These are phyloP conservation scores for Lodderomyces beijingensis DNA, from an alignment of 1,139 yeast species.

Conservation along the genomic window DNA sequence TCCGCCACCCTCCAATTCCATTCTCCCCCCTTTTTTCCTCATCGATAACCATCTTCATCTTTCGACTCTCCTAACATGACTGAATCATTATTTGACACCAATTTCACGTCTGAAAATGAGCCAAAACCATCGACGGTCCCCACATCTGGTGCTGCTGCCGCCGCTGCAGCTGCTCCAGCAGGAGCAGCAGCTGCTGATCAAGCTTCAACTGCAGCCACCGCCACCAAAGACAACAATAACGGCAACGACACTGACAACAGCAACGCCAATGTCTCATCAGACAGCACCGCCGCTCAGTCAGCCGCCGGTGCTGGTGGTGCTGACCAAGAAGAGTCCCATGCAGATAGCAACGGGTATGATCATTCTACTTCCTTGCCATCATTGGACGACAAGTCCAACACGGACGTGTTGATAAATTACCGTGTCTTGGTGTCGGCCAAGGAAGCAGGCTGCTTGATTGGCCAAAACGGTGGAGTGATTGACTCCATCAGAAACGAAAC, in stretches of 20 bases:
- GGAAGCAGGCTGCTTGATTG: slow-evolving; percentile 90
- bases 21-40: too few species aligned
- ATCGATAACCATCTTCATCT: too few species aligned
- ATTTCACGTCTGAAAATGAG: slow-evolving; percentile 25
- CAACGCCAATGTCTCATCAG: slow-evolving; percentile 1
- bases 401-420: slow-evolving; percentile 45
- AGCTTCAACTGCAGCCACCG: background rate
- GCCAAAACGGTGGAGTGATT: slow-evolving; percentile 79
- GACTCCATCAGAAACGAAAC: slow-evolving; percentile 75
- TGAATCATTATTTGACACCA: slow-evolving; percentile 40
- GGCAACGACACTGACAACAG: slow-evolving; percentile 4
- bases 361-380: slow-evolving; percentile 25
- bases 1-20: too few species aligned
- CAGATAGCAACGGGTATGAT: slow-evolving; percentile 6
- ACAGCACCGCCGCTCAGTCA: background rate
- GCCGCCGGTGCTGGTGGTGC: slow-evolving; percentile 1
- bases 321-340: slow-evolving; percentile 1
- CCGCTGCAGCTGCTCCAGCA: background rate
- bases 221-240: background rate
- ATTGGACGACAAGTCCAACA: slow-evolving; percentile 24
- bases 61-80: too few species aligned
- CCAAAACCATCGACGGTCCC: slow-evolving; percentile 9
- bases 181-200: background rate
- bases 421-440: slow-evolving; percentile 77
- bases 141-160: slow-evolving; percentile 3